A percentile compares a stretch with the other conserved stretches of the same genome.
Conservation (phyloP, 306 rosid species). For the Prinsepia uniflora region DNA sequence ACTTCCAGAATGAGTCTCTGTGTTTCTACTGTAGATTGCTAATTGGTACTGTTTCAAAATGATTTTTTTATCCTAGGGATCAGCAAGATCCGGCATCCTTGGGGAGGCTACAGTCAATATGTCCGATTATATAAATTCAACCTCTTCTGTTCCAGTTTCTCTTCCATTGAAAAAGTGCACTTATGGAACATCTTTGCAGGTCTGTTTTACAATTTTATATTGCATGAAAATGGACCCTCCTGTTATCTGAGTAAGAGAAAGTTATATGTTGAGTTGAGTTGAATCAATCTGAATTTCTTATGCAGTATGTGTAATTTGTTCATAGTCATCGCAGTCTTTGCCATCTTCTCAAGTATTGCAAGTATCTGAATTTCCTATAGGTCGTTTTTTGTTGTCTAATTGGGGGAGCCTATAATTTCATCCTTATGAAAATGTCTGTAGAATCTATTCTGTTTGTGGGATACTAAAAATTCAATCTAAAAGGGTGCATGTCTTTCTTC, state of each 20-base stretch:
- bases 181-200: slow-evolving; percentile 38
- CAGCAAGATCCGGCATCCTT: slow-evolving; percentile 40
- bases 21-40: background rate
- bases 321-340: background rate
- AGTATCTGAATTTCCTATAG: background rate
- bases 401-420: background rate
- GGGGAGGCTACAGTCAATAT: slow-evolving; percentile 43
- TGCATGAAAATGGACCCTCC: background rate
- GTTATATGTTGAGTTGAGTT: background rate
- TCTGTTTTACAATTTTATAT: slow-evolving; percentile 1
- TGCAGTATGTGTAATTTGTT: background rate
- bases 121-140: slow-evolving; percentile 29
- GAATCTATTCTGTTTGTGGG: background rate
- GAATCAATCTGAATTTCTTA: background rate
- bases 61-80: slow-evolving; percentile 29
- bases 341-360: background rate
- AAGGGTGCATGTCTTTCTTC: background rate
- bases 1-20: background rate
- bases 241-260: background rate
- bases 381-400: background rate
- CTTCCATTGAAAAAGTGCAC: slow-evolving; percentile 39
- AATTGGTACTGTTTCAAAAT: background rate
- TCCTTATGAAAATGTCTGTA: background rate
- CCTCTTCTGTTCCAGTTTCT: slow-evolving; percentile 30
- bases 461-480: background rate